phyloP scores from a whole-genome alignment of 441 rosid species.

The Populus hybrid region DNA sequence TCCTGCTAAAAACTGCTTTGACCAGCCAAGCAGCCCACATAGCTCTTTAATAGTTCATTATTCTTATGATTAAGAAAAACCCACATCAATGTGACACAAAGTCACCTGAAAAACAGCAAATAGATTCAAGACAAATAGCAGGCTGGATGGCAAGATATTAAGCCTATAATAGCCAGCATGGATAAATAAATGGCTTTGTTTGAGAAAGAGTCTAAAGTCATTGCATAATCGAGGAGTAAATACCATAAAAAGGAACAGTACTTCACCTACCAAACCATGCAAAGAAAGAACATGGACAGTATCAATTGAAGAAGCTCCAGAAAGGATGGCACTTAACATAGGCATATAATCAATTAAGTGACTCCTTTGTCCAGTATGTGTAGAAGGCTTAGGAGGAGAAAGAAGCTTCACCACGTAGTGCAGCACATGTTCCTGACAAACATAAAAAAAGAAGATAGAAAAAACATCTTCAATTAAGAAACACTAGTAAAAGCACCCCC shows the following conservation, averaged over 20 bases:
- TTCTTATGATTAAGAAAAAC: not conserved
- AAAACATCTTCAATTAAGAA: conserved; percentile 1
- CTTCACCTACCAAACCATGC: conserved; percentile 63
- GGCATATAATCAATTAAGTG: conserved; percentile 48
- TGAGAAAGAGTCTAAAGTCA: conserved; percentile 15
- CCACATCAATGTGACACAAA: not conserved
- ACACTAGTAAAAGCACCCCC: not conserved
- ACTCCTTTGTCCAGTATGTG: conserved; percentile 35
- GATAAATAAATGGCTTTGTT: not conserved
- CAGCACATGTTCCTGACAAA: conserved; percentile 66
- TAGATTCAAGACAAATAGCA: not conserved
- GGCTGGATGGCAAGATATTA: not conserved
- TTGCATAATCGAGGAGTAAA: not conserved
- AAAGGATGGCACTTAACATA: conserved; percentile 51
- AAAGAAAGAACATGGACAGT: conserved; percentile 59
- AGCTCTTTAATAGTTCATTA: not conserved
- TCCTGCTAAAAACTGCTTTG: not conserved
- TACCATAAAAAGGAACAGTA: not conserved
- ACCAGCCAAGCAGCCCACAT: conserved; percentile 4
- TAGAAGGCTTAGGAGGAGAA: conserved; percentile 49
- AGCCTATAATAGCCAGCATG: not conserved
- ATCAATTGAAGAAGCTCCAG: conserved; percentile 53
- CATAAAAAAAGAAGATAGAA: conserved; percentile 7
- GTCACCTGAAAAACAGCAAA: conserved; percentile 1
- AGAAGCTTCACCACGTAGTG: conserved; percentile 61